Evolutionary conservation across 169 alveolate species (phyloP), one percentile per base, ranked within the genome.

Genomic region (Plasmodium ovale): DNA sequence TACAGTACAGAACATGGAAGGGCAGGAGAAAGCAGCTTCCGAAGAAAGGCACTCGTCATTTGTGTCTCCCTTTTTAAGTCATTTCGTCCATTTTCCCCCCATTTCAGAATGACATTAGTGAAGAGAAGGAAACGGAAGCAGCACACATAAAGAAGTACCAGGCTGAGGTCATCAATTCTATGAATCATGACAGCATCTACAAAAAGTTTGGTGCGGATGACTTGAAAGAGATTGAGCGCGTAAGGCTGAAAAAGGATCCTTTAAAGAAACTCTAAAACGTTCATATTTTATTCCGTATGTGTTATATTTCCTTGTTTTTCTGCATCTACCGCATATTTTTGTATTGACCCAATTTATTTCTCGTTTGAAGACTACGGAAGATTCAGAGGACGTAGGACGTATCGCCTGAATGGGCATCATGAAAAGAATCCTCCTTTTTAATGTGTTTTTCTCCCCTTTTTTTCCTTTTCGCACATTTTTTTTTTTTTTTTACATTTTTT

Each of bases 111-210:
- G 67, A 65, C 47, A 25, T 42, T 42, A 39, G 21, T 9, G 42
- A 12, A 7, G 60, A 77, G 49, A 60, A 49, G 0, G 88, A 77
- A 62, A 67, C 21, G 21, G 88, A 77, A 0, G 31, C 35, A 14
- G 54, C 31, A 21, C 44, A 77, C 49, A 54, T 77, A 33, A 77
- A 54, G 70, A 77, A 77, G 10, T 77, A 77, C 16, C 88, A 77
- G 27, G 88, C 88, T 54, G 70, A 77, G 39, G 74, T 77, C 37
- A 77, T 77, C 64, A 60, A 77, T 68, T 21, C 88, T 16, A 77
- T 77, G 88, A 77, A 51, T 31, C 47, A 77, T 14, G 67, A 60
- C 7, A 62, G 44, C n/a, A 27, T 62, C 16, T 77, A 77, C 64
- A 54, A 77, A 77, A 77, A 77, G 14, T 60, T 77, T 39, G 88